Evolutionary conservation across 225 moss, liverwort and hornwort genomes (phyloP), one percentile per base, ranked within the genome.

Genomic region (Sphagnum contortum): DNA sequence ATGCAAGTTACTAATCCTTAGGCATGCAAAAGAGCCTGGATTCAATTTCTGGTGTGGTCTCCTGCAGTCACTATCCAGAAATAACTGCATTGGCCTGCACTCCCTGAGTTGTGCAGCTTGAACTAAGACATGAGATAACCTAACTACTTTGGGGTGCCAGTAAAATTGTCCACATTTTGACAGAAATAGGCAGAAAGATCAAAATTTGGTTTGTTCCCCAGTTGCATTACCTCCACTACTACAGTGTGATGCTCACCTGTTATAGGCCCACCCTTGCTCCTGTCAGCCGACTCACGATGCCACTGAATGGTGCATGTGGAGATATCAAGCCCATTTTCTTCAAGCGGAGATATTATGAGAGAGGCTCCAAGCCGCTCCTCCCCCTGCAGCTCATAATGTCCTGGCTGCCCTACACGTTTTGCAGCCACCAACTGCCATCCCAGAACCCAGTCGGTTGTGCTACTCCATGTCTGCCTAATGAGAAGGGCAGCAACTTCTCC

Each of bases 231-330:
- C 29, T 29, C 29, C 29, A 29, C 29, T 29, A 29, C 29, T 29
- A 29, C 29, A 29, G 29, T 29, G 29, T 29, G 45, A 44, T 8
- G 49, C 78, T 80, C 71, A 90, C 90, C 96, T 68, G 87, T 87
- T 59, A 98, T 92, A 67, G 88, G 77, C 65, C 88, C 81, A 11
- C 76, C 79, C 68, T 74, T 80, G 73, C 80, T 75, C 69, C 89
- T 90, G 71, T 91, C 92, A 65, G 73, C 72, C 66, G 83, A 72
- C 66, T 92, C 76, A 61, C 87, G 86, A 61, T 90, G 80, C 96
- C 96, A 98, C 57, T 98, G 92, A 57, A 93, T 69, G 71, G 62
- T 77, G 75, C 90, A 98, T 48, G 63, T 78, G 50, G 79, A 74
- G 48, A 92, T 69, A 71, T 98, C 92, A n/a, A 77, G 71, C 57